Evolutionary conservation across 2,329 filamentous ascomycete genomes (phyloP), one percentile per base, ranked within the genome.

Genomic region (Celoporthe dispersa): DNA sequence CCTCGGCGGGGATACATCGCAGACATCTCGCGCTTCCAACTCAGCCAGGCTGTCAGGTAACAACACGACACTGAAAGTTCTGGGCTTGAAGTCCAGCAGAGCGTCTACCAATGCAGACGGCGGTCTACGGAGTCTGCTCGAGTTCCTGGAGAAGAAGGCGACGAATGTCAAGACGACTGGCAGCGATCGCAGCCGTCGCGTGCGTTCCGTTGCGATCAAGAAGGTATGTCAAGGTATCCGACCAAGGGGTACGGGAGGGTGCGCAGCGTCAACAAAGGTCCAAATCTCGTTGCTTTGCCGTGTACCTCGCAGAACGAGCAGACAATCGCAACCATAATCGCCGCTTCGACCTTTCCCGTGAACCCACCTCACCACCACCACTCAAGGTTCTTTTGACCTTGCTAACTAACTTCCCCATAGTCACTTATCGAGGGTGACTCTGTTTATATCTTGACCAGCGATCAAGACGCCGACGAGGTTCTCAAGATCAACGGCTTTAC

Each of bases 61-160:
- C 68, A 77, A 77, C 44, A 78, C 79, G 35, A 78, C 77, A 0
- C 78, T 89, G 53, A 83, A 82, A 70, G 82, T 94, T 31, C 82
- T 83, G 73, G 92, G 92, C 35, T 84, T 93, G 76, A 89, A 87
- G 76, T 80, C 87, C 60, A 94, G 91, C 82, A 93, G 91, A 79
- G 91, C 90, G 9, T 84, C 87, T 14, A 84, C 78, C 37, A 92
- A 93, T 73, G 78, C 85, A 39, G 91, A 92, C 68, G 90, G 91
- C 64, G 92, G 92, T 28, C 77, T 92, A 35, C 85, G 86, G 71
- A 87, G 88, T 70, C 83, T 94, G 39, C 79, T 94, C 67, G 83
- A 84, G 65, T 94, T 93, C 77, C 81, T 94, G 73, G 90, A 94
- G 80, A 88, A 90, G 76, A 93, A 93, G 79, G 87, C 91, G 62